Conservation (phyloP, 164 flowering plant species). For the Vitis amurensis region DNA sequence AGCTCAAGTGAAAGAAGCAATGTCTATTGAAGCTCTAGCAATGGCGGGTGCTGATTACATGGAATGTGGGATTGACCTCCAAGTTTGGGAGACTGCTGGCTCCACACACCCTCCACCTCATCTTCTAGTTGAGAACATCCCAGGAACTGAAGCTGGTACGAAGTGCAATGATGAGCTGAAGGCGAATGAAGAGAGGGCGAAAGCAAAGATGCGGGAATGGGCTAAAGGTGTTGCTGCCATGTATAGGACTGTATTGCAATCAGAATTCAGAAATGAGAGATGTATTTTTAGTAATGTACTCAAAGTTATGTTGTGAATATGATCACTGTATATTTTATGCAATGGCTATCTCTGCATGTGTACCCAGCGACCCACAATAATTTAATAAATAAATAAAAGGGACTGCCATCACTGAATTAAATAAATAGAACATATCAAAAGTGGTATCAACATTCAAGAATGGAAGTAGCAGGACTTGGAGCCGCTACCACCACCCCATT, state of each 20-base stretch:
- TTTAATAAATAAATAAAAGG: too few relatives aligned
- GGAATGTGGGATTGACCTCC: not conserved
- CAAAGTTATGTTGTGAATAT: too few relatives aligned
- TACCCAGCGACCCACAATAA: too few relatives aligned
- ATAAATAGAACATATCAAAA: too few relatives aligned
- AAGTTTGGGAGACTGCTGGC: not conserved
- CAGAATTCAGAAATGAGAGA: too few relatives aligned
- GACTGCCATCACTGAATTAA: too few relatives aligned
- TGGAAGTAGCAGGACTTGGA: too few relatives aligned
- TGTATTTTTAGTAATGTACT: too few relatives aligned
- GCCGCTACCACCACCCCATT: too few relatives aligned
- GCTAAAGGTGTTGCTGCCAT: constrained; percentile 8
- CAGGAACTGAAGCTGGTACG: not conserved
- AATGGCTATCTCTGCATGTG: too few relatives aligned
- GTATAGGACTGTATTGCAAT: not conserved
- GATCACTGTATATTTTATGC: too few relatives aligned
- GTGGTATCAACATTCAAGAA: too few relatives aligned
- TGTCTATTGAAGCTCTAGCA: constrained; percentile 14
- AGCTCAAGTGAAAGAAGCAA: not conserved
- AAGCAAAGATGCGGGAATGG: constrained; percentile 7
- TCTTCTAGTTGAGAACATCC: not conserved
- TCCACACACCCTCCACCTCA: not conserved
- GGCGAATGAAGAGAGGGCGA: not conserved
- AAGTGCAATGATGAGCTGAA: not conserved
- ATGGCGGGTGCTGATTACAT: constrained; percentile 6